These are phyloP conservation scores for Phlyctochytrium arcticum DNA, from an alignment of 192 early-diverging fungal species.

Conservation along the genomic window DNA sequence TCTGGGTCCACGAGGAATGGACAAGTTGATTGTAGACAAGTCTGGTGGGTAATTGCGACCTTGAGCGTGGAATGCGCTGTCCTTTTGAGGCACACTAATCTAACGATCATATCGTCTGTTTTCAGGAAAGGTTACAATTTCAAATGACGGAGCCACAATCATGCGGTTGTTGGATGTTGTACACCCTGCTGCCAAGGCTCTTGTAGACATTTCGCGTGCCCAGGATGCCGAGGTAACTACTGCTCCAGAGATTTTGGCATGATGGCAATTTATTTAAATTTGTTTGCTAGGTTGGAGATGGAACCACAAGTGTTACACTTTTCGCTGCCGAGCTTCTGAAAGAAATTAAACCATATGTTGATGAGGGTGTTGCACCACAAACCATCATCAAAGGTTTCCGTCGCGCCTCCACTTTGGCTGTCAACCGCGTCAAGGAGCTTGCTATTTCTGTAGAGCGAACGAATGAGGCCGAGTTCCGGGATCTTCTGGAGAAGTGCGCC, in stretches of 20 bases:
- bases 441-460: conserved; percentile 79
- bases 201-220: conserved; percentile 96
- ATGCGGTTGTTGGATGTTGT: conserved; percentile 97
- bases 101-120: neutral
- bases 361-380: conserved; percentile 89
- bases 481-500: conserved; percentile 93
- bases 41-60: conserved; percentile 52
- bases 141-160: conserved; percentile 99
- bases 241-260: neutral
- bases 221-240: conserved; percentile 88
- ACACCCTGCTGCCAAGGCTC: conserved; percentile 95
- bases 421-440: conserved; percentile 91
- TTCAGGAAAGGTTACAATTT: conserved; percentile 85
- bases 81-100: neutral
- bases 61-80: neutral
- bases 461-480: conserved; percentile 79
- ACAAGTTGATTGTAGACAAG: conserved; percentile 96
- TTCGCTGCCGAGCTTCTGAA: conserved; percentile 96
- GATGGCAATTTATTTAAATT: neutral
- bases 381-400: conserved; percentile 94
- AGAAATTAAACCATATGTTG: conserved; percentile 88
- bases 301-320: conserved; percentile 96
- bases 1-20: conserved; percentile 97
- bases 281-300: conserved; percentile 78
- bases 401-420: conserved; percentile 83